Conservation (phyloP, 768 basidiomycete genomes). For the Amanita thiersii region DNA sequence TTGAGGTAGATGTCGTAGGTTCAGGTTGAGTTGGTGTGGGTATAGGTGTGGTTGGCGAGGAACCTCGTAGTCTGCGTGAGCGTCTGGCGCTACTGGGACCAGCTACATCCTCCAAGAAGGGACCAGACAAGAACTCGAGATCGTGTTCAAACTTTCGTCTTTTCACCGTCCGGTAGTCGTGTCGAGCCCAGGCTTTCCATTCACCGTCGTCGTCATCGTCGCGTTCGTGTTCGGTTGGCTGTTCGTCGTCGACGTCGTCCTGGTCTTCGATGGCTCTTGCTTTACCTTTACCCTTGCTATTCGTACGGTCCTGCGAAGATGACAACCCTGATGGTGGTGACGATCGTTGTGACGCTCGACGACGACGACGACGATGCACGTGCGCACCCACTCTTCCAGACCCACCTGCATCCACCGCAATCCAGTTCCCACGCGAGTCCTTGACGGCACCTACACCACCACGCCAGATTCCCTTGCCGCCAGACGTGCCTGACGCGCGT, state of each 20-base stretch:
- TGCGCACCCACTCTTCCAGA: conserved; percentile 29
- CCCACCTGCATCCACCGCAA: conserved; percentile 61
- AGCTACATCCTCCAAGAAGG: too few species aligned
- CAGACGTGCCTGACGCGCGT: background rate
- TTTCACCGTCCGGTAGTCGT: conserved; percentile 24
- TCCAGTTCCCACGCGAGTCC: conserved; percentile 53
- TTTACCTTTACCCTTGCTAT: background rate
- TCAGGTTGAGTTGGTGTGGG: background rate
- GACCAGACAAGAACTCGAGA: conserved; percentile 42
- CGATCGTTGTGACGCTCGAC: too few species aligned
- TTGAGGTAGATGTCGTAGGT: background rate
- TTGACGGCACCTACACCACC: conserved; percentile 15
- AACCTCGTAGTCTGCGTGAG: background rate
- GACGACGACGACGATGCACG: background rate
- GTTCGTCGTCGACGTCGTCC: conserved; percentile 7
- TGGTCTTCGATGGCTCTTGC: conserved; percentile 12
- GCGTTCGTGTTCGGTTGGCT: conserved; percentile 10
- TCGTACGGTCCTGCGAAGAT: background rate
- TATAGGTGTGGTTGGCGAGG: background rate
- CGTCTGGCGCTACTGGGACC: too few species aligned
- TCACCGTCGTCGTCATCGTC: conserved; percentile 15
- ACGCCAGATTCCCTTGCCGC: background rate
- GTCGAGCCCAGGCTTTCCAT: conserved; percentile 13
- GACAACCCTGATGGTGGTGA: too few species aligned
- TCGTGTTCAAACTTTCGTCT: conserved; percentile 39